phyloP scores from a whole-genome alignment of 139 green algal species.

The Gonium pectorale region DNA sequence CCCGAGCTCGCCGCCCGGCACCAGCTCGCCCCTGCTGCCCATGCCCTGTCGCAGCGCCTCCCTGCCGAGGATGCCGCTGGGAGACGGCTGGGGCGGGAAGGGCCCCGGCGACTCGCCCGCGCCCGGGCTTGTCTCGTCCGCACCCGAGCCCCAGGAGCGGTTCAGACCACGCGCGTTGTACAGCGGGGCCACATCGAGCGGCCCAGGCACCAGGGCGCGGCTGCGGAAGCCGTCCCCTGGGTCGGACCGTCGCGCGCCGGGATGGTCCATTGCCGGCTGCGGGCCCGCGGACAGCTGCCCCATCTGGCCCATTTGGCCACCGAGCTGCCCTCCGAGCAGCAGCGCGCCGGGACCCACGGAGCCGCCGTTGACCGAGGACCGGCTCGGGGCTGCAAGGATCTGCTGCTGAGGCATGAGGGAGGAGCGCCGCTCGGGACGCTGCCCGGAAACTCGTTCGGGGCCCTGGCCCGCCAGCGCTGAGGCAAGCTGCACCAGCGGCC shows the following conservation, averaged over 20 bases:
- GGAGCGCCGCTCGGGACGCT: background rate
- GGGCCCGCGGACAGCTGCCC: background rate
- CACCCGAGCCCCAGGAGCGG: background rate
- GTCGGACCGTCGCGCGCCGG: background rate
- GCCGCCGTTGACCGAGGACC: background rate
- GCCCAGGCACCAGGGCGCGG: background rate
- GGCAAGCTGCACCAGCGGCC: background rate
- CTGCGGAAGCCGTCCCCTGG: background rate
- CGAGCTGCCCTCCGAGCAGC: background rate
- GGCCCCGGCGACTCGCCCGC: background rate
- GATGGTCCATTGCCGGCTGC: background rate
- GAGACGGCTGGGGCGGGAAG: background rate
- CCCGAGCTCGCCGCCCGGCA: too few relatives aligned
- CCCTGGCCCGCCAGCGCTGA: background rate
- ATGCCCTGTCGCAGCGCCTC: background rate
- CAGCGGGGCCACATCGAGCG: too few relatives aligned
- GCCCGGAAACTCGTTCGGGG: background rate
- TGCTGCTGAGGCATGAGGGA: too few relatives aligned
- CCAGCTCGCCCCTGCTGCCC: background rate
- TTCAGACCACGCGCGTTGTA: background rate
- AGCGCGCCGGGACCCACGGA: background rate
- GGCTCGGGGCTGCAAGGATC: background rate
- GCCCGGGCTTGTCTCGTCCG: background rate
- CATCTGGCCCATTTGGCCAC: too few relatives aligned
- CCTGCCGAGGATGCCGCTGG: background rate